phyloP scores from a whole-genome alignment of 768 basidiomycete species.

The Phylloporus arenicola region DNA sequence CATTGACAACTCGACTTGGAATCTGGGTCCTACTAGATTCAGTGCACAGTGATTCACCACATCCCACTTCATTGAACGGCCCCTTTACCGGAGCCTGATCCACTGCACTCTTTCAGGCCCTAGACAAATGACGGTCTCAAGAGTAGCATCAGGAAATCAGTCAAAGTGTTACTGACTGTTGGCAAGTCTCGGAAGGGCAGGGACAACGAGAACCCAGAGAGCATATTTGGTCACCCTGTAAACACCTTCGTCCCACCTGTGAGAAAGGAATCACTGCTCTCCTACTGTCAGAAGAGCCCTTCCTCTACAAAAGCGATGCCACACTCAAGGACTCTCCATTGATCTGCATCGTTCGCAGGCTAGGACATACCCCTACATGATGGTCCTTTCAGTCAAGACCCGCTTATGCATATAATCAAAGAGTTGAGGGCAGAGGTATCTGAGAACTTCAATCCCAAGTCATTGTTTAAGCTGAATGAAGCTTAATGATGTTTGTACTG shows the following conservation, averaged over 20 bases:
- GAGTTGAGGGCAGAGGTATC: constrained; percentile 16
- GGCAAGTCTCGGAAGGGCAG: constrained; percentile 1
- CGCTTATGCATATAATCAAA: constrained; percentile 14
- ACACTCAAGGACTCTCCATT: constrained; percentile 14
- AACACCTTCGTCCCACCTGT: constrained; percentile 6
- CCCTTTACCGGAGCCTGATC: constrained; percentile 3
- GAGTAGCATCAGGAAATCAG: constrained; percentile 1
- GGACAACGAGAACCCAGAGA: background rate
- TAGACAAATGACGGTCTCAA: constrained; percentile 2
- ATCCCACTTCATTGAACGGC: no score
- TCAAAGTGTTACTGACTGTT: constrained; percentile 7
- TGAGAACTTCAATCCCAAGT: constrained; percentile 14
- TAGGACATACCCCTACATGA: constrained; percentile 5
- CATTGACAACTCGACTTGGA: no score
- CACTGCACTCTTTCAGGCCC: constrained; percentile 10
- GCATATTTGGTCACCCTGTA: constrained; percentile 15
- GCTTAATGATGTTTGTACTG: constrained; percentile 1
- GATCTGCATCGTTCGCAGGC: constrained; percentile 24
- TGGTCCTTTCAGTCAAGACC: background rate
- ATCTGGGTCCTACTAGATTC: no score
- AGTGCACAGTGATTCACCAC: no score
- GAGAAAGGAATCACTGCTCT: constrained; percentile 11
- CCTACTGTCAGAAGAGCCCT: background rate
- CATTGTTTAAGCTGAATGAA: no score
- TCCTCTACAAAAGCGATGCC: no score